These are phyloP conservation scores for Abelmoschus esculentus DNA, from an alignment of 345 rosid species.

Conservation along the genomic window DNA sequence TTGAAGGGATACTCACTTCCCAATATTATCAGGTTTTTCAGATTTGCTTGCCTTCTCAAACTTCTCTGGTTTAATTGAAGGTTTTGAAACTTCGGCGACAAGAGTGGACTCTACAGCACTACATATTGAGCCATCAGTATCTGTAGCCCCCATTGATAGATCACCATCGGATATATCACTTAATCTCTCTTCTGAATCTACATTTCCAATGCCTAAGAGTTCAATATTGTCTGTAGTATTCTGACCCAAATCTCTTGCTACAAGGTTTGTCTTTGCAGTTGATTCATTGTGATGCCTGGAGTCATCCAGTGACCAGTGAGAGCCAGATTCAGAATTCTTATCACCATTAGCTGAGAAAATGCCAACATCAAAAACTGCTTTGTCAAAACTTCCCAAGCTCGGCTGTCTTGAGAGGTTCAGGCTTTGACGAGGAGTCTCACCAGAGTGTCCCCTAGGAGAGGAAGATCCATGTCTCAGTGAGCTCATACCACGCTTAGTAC, in stretches of 20 bases:
- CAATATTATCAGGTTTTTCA: conserved; percentile 33
- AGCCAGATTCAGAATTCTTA: conserved; percentile 64
- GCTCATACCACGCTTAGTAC: conserved; percentile 36
- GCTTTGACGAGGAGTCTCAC: conserved; percentile 36
- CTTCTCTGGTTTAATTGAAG: conserved; percentile 31
- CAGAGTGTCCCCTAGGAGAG: conserved; percentile 63
- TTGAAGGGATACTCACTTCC: conserved; percentile 39
- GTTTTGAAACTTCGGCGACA: conserved; percentile 58
- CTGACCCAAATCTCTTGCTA: conserved; percentile 24
- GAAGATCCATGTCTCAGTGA: conserved; percentile 43
- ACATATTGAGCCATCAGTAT: conserved; percentile 70
- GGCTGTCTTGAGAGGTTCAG: conserved; percentile 29
- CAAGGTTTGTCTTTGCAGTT: conserved; percentile 33
- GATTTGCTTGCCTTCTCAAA: conserved; percentile 34
- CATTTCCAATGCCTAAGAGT: conserved; percentile 68
- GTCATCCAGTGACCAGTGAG: conserved; percentile 51
- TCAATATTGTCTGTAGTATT: conserved; percentile 51
- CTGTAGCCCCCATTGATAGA: conserved; percentile 92
- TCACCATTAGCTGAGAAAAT: conserved; percentile 54
- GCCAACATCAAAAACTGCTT: conserved; percentile 53
- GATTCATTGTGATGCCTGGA: conserved; percentile 25
- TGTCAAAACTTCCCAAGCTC: conserved; percentile 33
- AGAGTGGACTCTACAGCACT: conserved; percentile 70
- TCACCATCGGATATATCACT: conserved; percentile 89
- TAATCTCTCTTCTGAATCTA: conserved; percentile 70